These are phyloP conservation scores for Flammula alnicola DNA, from an alignment of 1,284 basidiomycete genomes.

Conservation along the genomic window DNA sequence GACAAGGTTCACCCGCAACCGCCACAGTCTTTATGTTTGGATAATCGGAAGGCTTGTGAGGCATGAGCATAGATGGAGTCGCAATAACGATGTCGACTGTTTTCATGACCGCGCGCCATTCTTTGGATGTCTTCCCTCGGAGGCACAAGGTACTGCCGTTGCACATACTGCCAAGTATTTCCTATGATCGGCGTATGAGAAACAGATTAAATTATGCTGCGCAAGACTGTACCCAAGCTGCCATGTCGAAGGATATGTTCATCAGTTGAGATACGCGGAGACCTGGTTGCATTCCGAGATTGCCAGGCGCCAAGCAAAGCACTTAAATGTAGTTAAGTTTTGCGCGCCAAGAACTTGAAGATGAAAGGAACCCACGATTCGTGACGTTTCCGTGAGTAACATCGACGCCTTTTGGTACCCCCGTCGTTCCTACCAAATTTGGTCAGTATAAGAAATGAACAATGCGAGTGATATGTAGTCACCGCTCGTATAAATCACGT, in stretches of 20 bases:
- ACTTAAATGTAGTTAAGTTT: slow-evolving; percentile 38
- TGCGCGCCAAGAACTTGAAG: slow-evolving; percentile 3
- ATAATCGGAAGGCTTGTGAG: slow-evolving; percentile 58
- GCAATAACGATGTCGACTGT: slow-evolving; percentile 61
- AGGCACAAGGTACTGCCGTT: slow-evolving; percentile 62
- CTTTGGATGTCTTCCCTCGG: slow-evolving; percentile 56
- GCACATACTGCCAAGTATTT: slow-evolving; percentile 58
- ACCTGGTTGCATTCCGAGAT: slow-evolving; percentile 58
- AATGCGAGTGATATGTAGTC: slow-evolving; percentile 22
- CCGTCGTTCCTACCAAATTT: slow-evolving; percentile 52
- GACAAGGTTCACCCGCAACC: slow-evolving; percentile 65
- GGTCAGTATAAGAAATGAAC: slow-evolving; percentile 8
- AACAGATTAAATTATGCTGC: slow-evolving; percentile 2
- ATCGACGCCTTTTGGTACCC: slow-evolving; percentile 62
- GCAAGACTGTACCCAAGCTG: slow-evolving; percentile 50
- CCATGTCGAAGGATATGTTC: slow-evolving; percentile 68
- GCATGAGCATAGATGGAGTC: slow-evolving; percentile 55
- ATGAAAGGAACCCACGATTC: slow-evolving; percentile 48
- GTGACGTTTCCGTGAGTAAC: slow-evolving; percentile 60
- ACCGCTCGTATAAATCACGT: slow-evolving; percentile 69
- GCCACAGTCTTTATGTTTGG: slow-evolving; percentile 61
- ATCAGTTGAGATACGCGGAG: slow-evolving; percentile 60
- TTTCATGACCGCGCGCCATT: slow-evolving; percentile 61
- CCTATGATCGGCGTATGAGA: slow-evolving; percentile 36
- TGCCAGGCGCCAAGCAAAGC: slow-evolving; percentile 56